Evolutionary conservation across 75 land plant genomes (phyloP), one percentile per base, ranked within the genome.

Genomic region (Picea sitchensis): DNA sequence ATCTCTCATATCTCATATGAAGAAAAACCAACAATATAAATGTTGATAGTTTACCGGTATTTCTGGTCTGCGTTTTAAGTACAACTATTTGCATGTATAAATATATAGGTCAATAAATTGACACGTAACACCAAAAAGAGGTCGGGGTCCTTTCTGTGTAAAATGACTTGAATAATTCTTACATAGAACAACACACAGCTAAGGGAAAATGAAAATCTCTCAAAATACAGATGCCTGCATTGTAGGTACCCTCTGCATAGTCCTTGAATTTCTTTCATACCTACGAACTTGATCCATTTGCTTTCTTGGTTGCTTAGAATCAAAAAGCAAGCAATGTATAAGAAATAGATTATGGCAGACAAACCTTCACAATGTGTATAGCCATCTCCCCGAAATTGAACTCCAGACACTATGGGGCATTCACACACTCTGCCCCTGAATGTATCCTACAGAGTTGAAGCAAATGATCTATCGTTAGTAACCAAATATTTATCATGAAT

Each of bases 331-430:
- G 71, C 20, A 34, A 67, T 67, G 71, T 67, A 18, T 14, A 32
- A 36, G 36, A 38, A 71, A 26, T 12, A 31, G 32, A 71, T 38
- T 41, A 54, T 9, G 20, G 21, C 31, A 58, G 34, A 26, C 18
- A 17, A 64, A 91, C 93, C 89, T 91, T 84, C 83, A 68, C 93
- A 92, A 15, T 75, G 56, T 56, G 61, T 82, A 76, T 92, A 92
- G 6, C 93, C 93, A 80, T 92, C 93, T 59, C 93, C 93, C 21
- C 76, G 76, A 61, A 83, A 90, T 76, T 90, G 88, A 14, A 92
- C 90, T 44, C 92, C 92, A 21, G 86, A 65, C 15, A 87, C 86
- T 0, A 79, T 14, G 59, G 93, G 93, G 77, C 93, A 92, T 38
- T 87, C 69, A 81, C 93, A 92, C 4, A 90, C 76, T 56, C 90